These are phyloP conservation scores for Phialocephala sp. DNA, from an alignment of 2,329 filamentous ascomycete genomes.

Conservation along the genomic window DNA sequence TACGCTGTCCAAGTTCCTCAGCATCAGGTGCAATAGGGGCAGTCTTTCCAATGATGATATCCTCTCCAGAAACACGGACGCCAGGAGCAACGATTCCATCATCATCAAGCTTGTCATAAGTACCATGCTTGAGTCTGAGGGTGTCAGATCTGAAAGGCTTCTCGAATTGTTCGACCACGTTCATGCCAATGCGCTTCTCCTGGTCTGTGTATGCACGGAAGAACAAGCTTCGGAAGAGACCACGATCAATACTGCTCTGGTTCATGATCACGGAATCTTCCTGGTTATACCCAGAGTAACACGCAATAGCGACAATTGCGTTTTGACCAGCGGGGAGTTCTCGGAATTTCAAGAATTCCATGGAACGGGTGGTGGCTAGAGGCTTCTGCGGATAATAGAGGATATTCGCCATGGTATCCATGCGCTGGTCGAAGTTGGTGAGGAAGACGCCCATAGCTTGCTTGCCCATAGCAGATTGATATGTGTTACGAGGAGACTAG, in stretches of 20 bases:
- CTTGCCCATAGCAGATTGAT: slow-evolving; percentile 99
- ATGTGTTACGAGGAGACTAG: slow-evolving; percentile 96
- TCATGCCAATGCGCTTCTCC: slow-evolving; percentile 94
- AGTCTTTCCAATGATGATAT: slow-evolving; percentile 99
- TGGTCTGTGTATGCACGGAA: slow-evolving; percentile 97
- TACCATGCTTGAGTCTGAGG: slow-evolving; percentile 89
- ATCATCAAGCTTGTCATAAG: slow-evolving; percentile 96
- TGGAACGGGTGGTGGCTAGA: slow-evolving; percentile 91
- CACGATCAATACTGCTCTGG: slow-evolving; percentile 97
- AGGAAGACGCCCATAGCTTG: slow-evolving; percentile 99
- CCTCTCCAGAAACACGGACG: slow-evolving; percentile 92
- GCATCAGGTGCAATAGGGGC: slow-evolving; percentile 91
- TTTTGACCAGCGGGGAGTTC: slow-evolving; percentile 97
- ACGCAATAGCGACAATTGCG: slow-evolving; percentile 95
- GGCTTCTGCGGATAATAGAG: slow-evolving; percentile 99
- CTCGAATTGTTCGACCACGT: slow-evolving; percentile 92
- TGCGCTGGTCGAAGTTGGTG: slow-evolving; percentile 94
- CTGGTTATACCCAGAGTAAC: slow-evolving; percentile 98
- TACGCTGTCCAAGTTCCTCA: slow-evolving; percentile 91
- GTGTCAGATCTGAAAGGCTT: slow-evolving; percentile 91
- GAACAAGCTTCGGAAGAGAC: slow-evolving; percentile 95
- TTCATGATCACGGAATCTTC: slow-evolving; percentile 99
- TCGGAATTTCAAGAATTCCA: slow-evolving; percentile 99
- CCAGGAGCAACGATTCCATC: slow-evolving; percentile 95
- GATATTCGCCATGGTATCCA: slow-evolving; percentile 99